Conservation (phyloP, 2,329 filamentous ascomycete species). For the Teratosphaeria gauchensis region DNA sequence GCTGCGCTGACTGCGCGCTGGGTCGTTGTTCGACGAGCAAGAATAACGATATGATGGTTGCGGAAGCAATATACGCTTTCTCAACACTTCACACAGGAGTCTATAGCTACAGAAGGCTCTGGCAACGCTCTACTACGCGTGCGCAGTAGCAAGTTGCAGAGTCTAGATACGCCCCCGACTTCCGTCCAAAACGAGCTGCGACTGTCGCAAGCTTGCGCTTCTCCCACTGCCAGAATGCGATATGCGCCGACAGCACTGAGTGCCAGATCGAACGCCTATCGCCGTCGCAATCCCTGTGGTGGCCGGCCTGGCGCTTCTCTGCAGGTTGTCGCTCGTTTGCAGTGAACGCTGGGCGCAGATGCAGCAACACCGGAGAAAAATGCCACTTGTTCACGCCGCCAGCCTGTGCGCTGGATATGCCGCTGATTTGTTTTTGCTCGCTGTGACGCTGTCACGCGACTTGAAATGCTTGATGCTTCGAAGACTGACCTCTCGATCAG, state of each 20-base stretch:
- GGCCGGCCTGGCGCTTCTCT: not conserved
- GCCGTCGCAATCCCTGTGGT: not conserved
- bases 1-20: not conserved
- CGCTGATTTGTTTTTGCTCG: not conserved
- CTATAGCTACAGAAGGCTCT: not conserved
- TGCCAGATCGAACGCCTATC: not conserved
- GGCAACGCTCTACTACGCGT: not conserved
- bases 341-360: not conserved
- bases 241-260: not conserved
- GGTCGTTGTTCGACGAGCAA: not conserved
- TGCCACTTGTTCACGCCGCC: not conserved
- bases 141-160: not conserved
- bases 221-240: not conserved
- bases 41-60: not conserved
- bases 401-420: not conserved
- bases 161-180: not conserved
- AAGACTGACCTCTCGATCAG: not conserved
- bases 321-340: not conserved
- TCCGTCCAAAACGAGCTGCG: not conserved
- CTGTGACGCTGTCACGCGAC: not conserved
- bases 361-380: not conserved
- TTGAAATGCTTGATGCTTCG: not conserved
- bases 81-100: constrained; percentile 2
- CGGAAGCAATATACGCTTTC: not conserved
- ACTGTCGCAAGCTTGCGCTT: not conserved